Conservation (phyloP, 2,329 filamentous ascomycete species). For the Scedosporium aurantiacum region DNA sequence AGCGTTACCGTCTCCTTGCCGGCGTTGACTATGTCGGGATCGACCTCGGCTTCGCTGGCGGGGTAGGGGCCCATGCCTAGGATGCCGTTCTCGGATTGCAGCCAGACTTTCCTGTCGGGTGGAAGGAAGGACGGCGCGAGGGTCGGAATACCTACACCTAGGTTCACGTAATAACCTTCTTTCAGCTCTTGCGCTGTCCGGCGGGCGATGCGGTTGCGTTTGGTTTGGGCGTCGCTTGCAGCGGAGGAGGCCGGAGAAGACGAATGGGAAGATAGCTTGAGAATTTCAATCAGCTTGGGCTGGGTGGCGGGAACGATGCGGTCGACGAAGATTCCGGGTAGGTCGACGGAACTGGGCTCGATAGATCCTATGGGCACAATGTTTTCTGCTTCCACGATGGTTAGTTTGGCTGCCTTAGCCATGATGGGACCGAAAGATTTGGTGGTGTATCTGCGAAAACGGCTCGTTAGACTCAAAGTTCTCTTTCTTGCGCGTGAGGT, state of each 20-base stretch:
- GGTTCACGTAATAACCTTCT: conserved; percentile 68
- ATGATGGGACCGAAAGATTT: conserved; percentile 66
- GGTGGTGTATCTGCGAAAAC: conserved; percentile 47
- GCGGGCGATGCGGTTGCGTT: conserved; percentile 61
- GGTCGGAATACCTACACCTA: conserved; percentile 74
- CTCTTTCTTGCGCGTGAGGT: not conserved
- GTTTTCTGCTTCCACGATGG: conserved; percentile 77
- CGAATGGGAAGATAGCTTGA: conserved; percentile 30
- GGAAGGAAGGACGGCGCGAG: conserved; percentile 70
- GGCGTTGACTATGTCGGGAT: conserved; percentile 70
- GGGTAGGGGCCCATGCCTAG: conserved; percentile 77
- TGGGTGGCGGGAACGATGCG: conserved; percentile 65
- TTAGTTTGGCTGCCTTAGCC: conserved; percentile 68
- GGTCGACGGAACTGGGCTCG: conserved; percentile 61
- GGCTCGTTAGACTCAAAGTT: not conserved
- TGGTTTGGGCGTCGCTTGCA: conserved; percentile 35
- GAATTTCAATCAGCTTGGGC: conserved; percentile 61
- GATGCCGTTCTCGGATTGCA: conserved; percentile 81
- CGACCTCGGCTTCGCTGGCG: conserved; percentile 57
- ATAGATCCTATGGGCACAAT: conserved; percentile 68
- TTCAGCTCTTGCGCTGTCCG: conserved; percentile 73
- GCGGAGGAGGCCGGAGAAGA: conserved; percentile 24
- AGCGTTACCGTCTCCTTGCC: conserved; percentile 82
- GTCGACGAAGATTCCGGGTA: conserved; percentile 76
- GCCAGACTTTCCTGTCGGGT: conserved; percentile 59